Evolutionary conservation across 257 asterid species (phyloP).

Genomic region (Solanum peruvianum): DNA sequence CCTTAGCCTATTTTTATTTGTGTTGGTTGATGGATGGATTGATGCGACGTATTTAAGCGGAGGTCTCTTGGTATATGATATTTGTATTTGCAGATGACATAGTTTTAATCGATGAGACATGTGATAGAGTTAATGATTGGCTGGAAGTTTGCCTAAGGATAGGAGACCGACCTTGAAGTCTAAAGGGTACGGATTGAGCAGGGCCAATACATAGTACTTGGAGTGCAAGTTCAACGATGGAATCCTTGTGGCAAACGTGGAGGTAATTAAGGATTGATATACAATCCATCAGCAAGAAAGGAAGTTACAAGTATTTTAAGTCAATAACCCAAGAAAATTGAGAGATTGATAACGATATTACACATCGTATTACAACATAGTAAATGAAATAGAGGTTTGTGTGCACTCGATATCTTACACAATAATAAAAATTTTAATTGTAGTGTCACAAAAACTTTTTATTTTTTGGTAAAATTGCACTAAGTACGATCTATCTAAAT

Average conservation of each 20-base stretch:
- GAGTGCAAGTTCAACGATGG: background rate
- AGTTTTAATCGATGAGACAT: background rate
- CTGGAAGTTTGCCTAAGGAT: fast-evolving
- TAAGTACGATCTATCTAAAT: background rate
- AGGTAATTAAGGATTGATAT: background rate
- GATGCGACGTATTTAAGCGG: too few species aligned
- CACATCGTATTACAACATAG: background rate
- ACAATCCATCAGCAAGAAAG: background rate
- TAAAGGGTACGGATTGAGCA: background rate
- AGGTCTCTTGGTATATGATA: too few species aligned
- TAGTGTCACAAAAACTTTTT: background rate
- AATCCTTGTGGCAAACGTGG: background rate
- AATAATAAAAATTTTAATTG: too few species aligned
- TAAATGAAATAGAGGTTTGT: too few species aligned
- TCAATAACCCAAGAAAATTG: too few species aligned
- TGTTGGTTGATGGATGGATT: background rate
- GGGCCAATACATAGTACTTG: too few species aligned
- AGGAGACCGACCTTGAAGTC: too few species aligned
- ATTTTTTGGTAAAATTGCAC: too few species aligned
- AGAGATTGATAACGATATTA: too few species aligned
- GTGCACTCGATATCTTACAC: too few species aligned
- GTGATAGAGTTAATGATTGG: background rate
- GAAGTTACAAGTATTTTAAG: background rate
- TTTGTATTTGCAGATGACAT: too few species aligned
- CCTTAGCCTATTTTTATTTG: too few species aligned